Percentiles rank a stretch among this genome's conserved stretches.
phyloP scores from a whole-genome alignment of 257 asterid genomes.

The Penstemon davidsonii region DNA sequence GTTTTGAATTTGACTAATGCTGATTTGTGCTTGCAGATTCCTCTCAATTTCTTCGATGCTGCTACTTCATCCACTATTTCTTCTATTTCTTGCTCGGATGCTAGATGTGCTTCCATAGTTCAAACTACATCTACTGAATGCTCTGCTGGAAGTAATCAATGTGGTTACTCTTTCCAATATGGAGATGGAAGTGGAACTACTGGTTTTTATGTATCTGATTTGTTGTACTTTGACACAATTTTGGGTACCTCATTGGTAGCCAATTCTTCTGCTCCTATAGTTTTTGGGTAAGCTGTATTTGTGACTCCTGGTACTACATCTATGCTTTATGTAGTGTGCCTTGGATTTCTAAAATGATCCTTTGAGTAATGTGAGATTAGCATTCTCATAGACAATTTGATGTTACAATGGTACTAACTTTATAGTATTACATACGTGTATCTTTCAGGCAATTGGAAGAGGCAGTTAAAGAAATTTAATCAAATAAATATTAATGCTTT shows the following conservation, averaged over 20 bases:
- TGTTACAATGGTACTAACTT: not conserved
- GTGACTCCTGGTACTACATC: conserved; percentile 6
- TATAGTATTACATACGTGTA: not conserved
- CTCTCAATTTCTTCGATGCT: conserved; percentile 68
- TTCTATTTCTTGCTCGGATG: conserved; percentile 65
- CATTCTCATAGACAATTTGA: conserved; percentile 7
- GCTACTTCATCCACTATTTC: conserved; percentile 66
- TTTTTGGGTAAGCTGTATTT: conserved; percentile 69
- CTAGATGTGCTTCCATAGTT: conserved; percentile 62
- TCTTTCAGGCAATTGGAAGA: conserved; percentile 17
- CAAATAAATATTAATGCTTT: not conserved
- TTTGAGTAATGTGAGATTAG: conserved; percentile 19
- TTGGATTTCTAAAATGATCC: not conserved
- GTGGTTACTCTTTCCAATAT: conserved; percentile 70
- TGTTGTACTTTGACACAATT: conserved; percentile 70
- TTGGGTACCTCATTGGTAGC: conserved; percentile 58
- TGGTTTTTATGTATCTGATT: conserved; percentile 73
- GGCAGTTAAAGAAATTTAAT: not conserved
- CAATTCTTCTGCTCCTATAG: conserved; percentile 81
- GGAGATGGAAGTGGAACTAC: conserved; percentile 92
- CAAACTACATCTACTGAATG: conserved; percentile 64
- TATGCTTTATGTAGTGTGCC: conserved; percentile 13
- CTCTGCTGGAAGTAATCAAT: conserved; percentile 55
- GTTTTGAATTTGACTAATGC: conserved; percentile 20
- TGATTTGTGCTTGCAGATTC: conserved; percentile 49